These are phyloP conservation scores for Arabis alpina DNA, from an alignment of 345 rosid species.

Conservation along the genomic window DNA sequence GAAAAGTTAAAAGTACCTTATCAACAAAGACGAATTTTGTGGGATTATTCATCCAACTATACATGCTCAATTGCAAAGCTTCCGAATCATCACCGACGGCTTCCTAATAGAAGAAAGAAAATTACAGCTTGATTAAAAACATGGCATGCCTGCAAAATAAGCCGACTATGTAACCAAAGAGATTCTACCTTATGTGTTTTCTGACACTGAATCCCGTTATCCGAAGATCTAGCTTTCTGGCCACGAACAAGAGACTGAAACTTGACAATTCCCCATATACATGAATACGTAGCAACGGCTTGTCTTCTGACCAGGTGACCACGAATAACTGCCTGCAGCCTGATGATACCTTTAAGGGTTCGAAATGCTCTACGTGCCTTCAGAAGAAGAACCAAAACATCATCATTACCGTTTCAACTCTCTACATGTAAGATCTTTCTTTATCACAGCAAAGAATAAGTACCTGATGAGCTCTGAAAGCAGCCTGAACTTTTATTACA, in stretches of 20 bases:
- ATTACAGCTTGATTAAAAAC: constrained; percentile 5
- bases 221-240: constrained; percentile 56
- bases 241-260: constrained; percentile 73
- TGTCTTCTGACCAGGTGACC: constrained; percentile 90
- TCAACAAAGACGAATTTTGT: constrained; percentile 47
- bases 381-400: constrained; percentile 10
- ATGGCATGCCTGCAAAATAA: constrained; percentile 2
- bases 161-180: neutral
- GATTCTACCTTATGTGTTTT: constrained; percentile 36
- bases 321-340: constrained; percentile 78
- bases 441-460: constrained; percentile 2
- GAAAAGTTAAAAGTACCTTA: constrained; percentile 51
- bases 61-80: constrained; percentile 37
- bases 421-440: neutral
- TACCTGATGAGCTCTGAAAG: constrained; percentile 78
- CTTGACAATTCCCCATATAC: constrained; percentile 66
- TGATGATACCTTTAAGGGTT: constrained; percentile 69
- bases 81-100: constrained; percentile 35
- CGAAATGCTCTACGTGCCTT: constrained; percentile 75
- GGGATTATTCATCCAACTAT: constrained; percentile 44
- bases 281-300: constrained; percentile 72
- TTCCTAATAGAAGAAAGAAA: constrained; percentile 47
- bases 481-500: constrained; percentile 68
- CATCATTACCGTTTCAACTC: constrained; percentile 7
- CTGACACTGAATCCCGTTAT: constrained; percentile 46